A percentile compares a stretch with the other conserved stretches of the same genome.
These are phyloP conservation scores for Stephania japonica DNA, from an alignment of 164 flowering plant genomes.

Conservation along the genomic window DNA sequence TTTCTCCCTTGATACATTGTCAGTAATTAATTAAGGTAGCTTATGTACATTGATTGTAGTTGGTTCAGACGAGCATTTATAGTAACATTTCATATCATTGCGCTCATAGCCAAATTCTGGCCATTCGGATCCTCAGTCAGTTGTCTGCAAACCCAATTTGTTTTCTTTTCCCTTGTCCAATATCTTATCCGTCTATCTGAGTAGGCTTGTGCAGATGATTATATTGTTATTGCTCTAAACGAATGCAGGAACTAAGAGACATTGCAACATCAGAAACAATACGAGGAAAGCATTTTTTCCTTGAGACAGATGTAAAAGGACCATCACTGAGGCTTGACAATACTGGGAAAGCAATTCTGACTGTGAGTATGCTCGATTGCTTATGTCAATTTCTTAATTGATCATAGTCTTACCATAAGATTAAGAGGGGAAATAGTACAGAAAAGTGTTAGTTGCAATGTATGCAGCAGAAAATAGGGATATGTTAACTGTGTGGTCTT, in stretches of 20 bases:
- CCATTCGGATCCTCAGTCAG: too few species aligned
- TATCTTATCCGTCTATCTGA: too few species aligned
- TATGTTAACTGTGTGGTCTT: not conserved
- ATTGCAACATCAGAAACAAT: constrained; percentile 60
- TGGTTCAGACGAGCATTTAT: too few species aligned
- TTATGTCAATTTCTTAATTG: not conserved
- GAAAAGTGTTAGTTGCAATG: not conserved
- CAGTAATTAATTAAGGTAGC: too few species aligned
- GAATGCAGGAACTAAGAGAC: constrained; percentile 69
- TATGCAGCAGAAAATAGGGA: not conserved
- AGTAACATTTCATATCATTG: too few species aligned
- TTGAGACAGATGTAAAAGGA: constrained; percentile 86
- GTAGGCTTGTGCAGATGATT: not conserved
- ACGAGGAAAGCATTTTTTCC: constrained; percentile 79
- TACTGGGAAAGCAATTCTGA: constrained; percentile 79
- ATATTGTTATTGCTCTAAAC: not conserved
- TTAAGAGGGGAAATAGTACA: not conserved
- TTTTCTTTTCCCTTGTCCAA: too few species aligned
- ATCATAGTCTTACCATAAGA: not conserved
- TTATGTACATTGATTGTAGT: too few species aligned
- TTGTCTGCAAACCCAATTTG: too few species aligned
- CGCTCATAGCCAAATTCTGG: too few species aligned
- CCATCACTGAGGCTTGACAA: constrained; percentile 81
- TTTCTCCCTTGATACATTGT: not conserved
- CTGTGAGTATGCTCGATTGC: constrained; percentile 30